phyloP scores from a whole-genome alignment of 108 stramenopile genomes.

The Phaeodactylum tricornutum region DNA sequence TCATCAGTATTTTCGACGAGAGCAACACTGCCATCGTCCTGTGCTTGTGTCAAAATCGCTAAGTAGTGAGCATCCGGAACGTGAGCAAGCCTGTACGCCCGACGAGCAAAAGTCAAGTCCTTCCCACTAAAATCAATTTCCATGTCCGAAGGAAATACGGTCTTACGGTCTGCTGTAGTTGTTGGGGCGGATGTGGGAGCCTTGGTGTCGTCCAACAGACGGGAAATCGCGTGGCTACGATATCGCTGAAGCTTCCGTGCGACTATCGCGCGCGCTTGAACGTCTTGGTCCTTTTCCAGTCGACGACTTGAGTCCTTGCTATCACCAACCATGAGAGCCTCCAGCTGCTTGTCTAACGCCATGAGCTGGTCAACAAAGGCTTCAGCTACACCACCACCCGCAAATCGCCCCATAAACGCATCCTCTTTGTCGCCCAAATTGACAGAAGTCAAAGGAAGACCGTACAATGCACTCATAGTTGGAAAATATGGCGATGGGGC shows the following conservation, averaged over 20 bases:
- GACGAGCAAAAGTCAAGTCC: constrained; percentile 36
- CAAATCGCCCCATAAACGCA: constrained; percentile 24
- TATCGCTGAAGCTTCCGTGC: too few species aligned
- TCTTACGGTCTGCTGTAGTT: neutral
- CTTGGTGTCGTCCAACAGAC: constrained; percentile 15
- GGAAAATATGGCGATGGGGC: constrained; percentile 50
- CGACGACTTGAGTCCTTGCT: neutral
- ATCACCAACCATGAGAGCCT: constrained; percentile 2
- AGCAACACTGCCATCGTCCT: constrained; percentile 34
- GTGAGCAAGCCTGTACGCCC: constrained; percentile 38
- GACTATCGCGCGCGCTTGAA: neutral
- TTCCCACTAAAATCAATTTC: constrained; percentile 35
- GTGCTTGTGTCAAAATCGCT: constrained; percentile 34
- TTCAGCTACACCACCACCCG: constrained; percentile 55
- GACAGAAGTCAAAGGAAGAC: constrained; percentile 26
- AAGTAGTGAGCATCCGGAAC: constrained; percentile 39
- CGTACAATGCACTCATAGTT: constrained; percentile 20
- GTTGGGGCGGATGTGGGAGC: too few species aligned
- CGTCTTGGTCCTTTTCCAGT: constrained; percentile 1
- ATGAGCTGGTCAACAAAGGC: constrained; percentile 23
- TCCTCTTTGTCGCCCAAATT: constrained; percentile 5
- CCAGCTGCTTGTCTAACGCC: constrained; percentile 18
- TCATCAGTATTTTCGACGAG: constrained; percentile 12
- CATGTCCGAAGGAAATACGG: constrained; percentile 14
- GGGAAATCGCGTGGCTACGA: neutral